Conservation (phyloP, 1,139 yeast species). For the Zhuliangozyma parablackwelliae region DNA sequence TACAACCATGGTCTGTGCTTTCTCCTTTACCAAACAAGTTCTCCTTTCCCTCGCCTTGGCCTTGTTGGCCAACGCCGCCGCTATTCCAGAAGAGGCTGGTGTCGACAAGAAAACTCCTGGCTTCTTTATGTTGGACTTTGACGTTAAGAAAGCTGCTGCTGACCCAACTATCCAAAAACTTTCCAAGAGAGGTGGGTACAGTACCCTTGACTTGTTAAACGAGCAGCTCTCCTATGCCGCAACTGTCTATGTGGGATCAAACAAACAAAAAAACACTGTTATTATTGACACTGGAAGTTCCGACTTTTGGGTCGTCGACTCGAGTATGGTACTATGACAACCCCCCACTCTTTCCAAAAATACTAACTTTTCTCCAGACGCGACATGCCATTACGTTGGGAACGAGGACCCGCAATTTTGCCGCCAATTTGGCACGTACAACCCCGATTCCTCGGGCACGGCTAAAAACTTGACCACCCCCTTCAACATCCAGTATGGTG, state of each 20-base stretch:
- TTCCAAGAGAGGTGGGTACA: slow-evolving; percentile 1
- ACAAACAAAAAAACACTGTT: slow-evolving; percentile 15
- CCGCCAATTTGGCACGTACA: slow-evolving; percentile 3
- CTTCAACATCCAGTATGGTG: slow-evolving; percentile 8
- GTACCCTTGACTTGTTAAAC: background rate
- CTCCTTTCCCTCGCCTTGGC: slow-evolving; percentile 9
- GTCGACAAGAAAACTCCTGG: slow-evolving; percentile 8
- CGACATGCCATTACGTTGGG: slow-evolving; percentile 1
- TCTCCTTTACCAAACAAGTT: no score
- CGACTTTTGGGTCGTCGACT: slow-evolving; percentile 22
- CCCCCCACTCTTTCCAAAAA: slow-evolving; percentile 2
- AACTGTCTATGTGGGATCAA: slow-evolving; percentile 23
- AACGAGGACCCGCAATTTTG: background rate
- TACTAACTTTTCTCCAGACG: slow-evolving; percentile 2
- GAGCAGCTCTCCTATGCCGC: slow-evolving; percentile 46
- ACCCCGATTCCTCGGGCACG: slow-evolving; percentile 9
- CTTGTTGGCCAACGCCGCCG: slow-evolving; percentile 3
- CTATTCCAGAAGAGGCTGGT: slow-evolving; percentile 1
- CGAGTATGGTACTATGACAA: slow-evolving; percentile 20
- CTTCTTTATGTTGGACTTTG: slow-evolving; percentile 8
- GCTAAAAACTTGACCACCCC: slow-evolving; percentile 5
- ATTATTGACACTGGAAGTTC: slow-evolving; percentile 26
- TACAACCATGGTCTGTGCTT: no score
- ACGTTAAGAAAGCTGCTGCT: slow-evolving; percentile 10
- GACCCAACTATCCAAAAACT: slow-evolving; percentile 45